Conservation (phyloP, 768 basidiomycete species). For the Amanita phalloides region DNA sequence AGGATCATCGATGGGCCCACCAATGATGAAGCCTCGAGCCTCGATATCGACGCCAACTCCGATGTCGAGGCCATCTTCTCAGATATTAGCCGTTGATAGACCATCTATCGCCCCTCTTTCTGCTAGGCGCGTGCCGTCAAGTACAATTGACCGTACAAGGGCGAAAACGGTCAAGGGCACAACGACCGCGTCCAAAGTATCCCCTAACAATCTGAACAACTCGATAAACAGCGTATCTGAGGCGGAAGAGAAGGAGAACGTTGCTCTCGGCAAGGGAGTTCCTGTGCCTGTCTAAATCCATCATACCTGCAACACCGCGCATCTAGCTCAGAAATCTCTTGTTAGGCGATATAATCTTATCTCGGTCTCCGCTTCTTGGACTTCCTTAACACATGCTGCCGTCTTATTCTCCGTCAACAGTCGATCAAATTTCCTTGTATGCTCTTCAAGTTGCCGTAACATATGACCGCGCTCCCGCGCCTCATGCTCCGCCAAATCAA, state of each 20-base stretch:
- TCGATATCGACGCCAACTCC: slow-evolving; percentile 13
- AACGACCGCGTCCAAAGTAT: slow-evolving; percentile 15
- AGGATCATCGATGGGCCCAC: slow-evolving; percentile 42
- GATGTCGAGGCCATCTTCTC: slow-evolving; percentile 25
- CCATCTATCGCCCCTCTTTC: slow-evolving; percentile 20
- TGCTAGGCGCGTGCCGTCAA: slow-evolving; percentile 23
- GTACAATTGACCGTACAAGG: slow-evolving; percentile 10
- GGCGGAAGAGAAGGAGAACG: slow-evolving; percentile 52
- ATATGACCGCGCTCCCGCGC: not conserved
- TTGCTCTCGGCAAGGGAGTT: slow-evolving; percentile 25
- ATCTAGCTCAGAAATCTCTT: not conserved
- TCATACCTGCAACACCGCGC: slow-evolving; percentile 5
- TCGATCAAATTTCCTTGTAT: too few species aligned
- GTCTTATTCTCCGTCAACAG: not conserved
- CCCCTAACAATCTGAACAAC: slow-evolving; percentile 15
- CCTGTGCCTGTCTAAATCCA: slow-evolving; percentile 20
- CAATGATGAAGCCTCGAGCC: slow-evolving; percentile 24
- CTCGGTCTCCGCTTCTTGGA: not conserved
- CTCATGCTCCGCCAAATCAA: not conserved
- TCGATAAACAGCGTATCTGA: slow-evolving; percentile 24
- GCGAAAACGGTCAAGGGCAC: slow-evolving; percentile 24
- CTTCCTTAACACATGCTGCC: too few species aligned
- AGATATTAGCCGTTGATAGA: slow-evolving; percentile 23
- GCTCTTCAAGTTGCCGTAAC: too few species aligned
- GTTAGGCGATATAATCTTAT: not conserved